These are phyloP conservation scores for Phytophthora kernoviae DNA, from an alignment of 352 stramenopile genomes.

Conservation along the genomic window DNA sequence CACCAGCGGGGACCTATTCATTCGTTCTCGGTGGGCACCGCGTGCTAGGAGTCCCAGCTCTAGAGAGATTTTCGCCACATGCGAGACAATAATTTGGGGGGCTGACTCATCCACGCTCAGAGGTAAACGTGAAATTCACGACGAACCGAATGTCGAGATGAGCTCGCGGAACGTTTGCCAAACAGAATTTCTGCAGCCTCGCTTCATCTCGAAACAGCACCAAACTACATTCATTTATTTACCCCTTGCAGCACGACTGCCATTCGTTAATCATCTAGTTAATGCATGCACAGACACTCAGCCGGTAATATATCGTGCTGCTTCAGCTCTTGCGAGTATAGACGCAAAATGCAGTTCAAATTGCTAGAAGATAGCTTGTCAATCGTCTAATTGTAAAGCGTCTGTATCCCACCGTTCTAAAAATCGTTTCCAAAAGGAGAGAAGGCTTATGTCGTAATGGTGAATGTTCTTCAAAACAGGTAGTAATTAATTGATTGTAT, in stretches of 20 bases:
- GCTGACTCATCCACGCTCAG: background rate
- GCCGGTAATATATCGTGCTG: background rate
- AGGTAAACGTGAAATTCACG: background rate
- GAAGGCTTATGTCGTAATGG: background rate
- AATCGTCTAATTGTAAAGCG: background rate
- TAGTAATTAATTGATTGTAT: too few relatives aligned
- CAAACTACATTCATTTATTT: too few relatives aligned
- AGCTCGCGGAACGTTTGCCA: background rate
- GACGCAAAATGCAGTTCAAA: background rate
- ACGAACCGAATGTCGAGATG: constrained; percentile 3
- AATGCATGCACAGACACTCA: too few relatives aligned
- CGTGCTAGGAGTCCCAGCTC: background rate
- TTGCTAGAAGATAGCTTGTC: background rate
- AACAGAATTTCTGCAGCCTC: too few relatives aligned
- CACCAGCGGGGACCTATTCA: constrained; percentile 21
- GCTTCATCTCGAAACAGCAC: too few relatives aligned
- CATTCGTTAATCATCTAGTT: too few relatives aligned
- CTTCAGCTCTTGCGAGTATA: background rate
- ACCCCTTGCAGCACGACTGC: too few relatives aligned
- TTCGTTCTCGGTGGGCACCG: constrained; percentile 28
- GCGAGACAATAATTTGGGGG: background rate
- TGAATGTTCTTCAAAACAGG: background rate
- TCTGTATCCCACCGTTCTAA: background rate
- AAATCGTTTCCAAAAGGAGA: background rate
- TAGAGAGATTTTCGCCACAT: background rate